phyloP scores from a whole-genome alignment of 2,329 filamentous ascomycete genomes.

The Verticillium alfalfae region DNA sequence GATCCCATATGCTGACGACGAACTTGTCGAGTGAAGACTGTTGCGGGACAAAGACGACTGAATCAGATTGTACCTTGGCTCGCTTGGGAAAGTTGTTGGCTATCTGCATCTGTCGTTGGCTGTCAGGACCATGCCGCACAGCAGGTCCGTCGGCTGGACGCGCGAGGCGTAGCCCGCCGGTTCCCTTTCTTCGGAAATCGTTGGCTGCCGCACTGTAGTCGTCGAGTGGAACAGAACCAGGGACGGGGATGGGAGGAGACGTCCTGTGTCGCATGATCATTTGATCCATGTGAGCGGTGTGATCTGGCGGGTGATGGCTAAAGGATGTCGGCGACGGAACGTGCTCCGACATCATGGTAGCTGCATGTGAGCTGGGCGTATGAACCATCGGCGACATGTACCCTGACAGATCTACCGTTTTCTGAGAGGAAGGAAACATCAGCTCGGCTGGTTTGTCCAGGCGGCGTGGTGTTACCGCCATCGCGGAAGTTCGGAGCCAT shows the following conservation, averaged over 20 bases:
- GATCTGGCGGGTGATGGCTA: not conserved
- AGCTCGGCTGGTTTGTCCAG: not conserved
- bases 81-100: slow-evolving; percentile 13
- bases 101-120: slow-evolving; percentile 12
- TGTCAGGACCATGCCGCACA: slow-evolving; percentile 8
- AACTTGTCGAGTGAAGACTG: slow-evolving; percentile 20
- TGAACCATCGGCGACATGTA: slow-evolving; percentile 8
- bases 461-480: not conserved
- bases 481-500: not conserved
- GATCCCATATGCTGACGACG: slow-evolving; percentile 25
- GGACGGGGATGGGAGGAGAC: not conserved
- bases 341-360: not conserved
- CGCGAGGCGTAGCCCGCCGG: slow-evolving; percentile 4
- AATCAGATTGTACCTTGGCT: slow-evolving; percentile 7
- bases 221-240: not conserved
- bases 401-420: slow-evolving; percentile 12
- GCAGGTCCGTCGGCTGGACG: slow-evolving; percentile 1
- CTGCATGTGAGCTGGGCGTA: not conserved
- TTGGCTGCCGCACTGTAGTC: not conserved
- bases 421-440: slow-evolving; percentile 2
- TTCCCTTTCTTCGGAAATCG: slow-evolving; percentile 7
- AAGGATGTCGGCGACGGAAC: not conserved
- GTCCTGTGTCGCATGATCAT: not conserved
- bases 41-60: slow-evolving; percentile 6
- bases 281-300: not conserved